Percentiles rank a stretch among this genome's conserved stretches.
Evolutionary conservation across 148 eudicot species (phyloP).

Genomic region (Chenopodium berlandieri): DNA sequence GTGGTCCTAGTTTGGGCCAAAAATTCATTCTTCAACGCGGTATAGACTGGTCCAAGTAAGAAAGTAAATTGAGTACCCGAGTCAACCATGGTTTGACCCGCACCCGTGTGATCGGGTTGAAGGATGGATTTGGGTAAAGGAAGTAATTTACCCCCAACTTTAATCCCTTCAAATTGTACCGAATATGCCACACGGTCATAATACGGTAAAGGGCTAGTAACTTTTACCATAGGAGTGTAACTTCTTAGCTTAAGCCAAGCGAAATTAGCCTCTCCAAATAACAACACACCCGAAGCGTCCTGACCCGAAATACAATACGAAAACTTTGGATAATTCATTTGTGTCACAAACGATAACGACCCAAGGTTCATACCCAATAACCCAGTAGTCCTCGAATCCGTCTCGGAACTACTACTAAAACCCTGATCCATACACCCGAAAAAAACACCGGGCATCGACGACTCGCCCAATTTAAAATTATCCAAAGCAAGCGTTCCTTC

Average conservation of each 20-base stretch:
- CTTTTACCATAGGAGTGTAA: slow-evolving; percentile 70
- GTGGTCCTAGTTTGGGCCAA: slow-evolving; percentile 44
- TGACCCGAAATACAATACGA: slow-evolving; percentile 89
- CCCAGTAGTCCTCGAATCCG: slow-evolving; percentile 68
- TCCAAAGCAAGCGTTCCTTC: slow-evolving; percentile 75
- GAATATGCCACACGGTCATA: slow-evolving; percentile 78
- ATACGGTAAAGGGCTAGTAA: slow-evolving; percentile 65
- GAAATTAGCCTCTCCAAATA: slow-evolving; percentile 56
- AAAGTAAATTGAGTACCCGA: slow-evolving; percentile 92
- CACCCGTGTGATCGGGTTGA: slow-evolving; percentile 89
- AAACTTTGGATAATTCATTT: slow-evolving; percentile 74
- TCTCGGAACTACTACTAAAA: slow-evolving; percentile 43
- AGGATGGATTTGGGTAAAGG: slow-evolving; percentile 56
- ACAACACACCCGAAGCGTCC: slow-evolving; percentile 57
- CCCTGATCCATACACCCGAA: slow-evolving; percentile 84
- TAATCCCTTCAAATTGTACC: slow-evolving; percentile 70
- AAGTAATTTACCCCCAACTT: slow-evolving; percentile 46
- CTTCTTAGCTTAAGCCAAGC: slow-evolving; percentile 58
- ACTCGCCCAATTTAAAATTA: slow-evolving; percentile 43
- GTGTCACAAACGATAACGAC: slow-evolving; percentile 68
- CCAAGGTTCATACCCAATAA: slow-evolving; percentile 92
- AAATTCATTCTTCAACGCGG: slow-evolving; percentile 56
- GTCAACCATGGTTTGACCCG: slow-evolving; percentile 97
- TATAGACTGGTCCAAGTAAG: slow-evolving; percentile 72
- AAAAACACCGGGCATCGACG: slow-evolving; percentile 38